A percentile compares a stretch with the other conserved stretches of the same genome.
Conservation (phyloP, 169 alveolate genomes). For the Plasmodium malariae region DNA sequence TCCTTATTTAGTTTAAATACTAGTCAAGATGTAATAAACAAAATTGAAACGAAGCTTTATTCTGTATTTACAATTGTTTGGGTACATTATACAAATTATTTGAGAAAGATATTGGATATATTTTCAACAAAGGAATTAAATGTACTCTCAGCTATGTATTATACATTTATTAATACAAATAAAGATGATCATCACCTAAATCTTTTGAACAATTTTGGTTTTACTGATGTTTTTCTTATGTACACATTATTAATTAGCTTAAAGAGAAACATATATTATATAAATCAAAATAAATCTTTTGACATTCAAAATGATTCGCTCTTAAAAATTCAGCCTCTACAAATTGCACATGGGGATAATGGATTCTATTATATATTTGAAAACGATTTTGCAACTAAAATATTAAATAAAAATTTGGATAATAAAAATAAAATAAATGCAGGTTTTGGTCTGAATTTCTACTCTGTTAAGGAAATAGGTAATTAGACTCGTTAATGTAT, state of each 20-base stretch:
- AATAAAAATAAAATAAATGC: conserved; percentile 33
- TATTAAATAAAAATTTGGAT: neutral
- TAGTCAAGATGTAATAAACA: conserved; percentile 35
- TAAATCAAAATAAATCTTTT: conserved; percentile 29
- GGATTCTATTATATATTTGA: conserved; percentile 19
- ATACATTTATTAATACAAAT: conserved; percentile 24
- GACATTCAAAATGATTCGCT: conserved; percentile 19
- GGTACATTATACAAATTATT: conserved; percentile 72
- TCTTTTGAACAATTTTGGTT: conserved; percentile 56
- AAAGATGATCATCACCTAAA: conserved; percentile 39
- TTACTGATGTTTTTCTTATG: conserved; percentile 57
- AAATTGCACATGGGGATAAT: conserved; percentile 20
- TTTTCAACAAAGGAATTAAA: conserved; percentile 39
- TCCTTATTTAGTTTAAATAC: conserved; percentile 63
- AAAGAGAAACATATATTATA: conserved; percentile 25
- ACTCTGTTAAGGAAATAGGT: conserved; percentile 16
- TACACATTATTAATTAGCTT: conserved; percentile 11
- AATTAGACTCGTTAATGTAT: neutral
- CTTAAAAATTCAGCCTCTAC: conserved; percentile 9
- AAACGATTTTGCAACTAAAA: conserved; percentile 6
- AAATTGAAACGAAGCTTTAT: conserved; percentile 41
- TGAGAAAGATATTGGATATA: conserved; percentile 55
- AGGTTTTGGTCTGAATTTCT: conserved; percentile 41
- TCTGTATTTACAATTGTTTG: conserved; percentile 70
- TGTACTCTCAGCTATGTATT: conserved; percentile 36